These are phyloP conservation scores for Chaetoceros tenuissimus DNA, from an alignment of 108 stramenopile genomes.

Conservation along the genomic window DNA sequence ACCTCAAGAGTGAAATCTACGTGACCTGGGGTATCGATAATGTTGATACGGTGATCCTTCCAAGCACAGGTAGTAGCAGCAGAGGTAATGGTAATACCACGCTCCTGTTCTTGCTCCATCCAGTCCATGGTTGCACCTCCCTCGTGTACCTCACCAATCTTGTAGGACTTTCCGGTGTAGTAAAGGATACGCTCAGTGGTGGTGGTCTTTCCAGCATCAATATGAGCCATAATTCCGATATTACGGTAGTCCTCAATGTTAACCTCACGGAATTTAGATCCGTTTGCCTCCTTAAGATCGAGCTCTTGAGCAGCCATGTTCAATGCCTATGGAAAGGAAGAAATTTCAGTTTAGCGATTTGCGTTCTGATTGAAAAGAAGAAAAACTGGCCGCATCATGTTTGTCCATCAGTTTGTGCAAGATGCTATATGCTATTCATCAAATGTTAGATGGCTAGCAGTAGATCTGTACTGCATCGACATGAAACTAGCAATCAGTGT, in stretches of 20 bases:
- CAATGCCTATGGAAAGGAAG: background rate
- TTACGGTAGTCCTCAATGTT: constrained; percentile 87
- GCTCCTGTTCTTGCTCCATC: constrained; percentile 99
- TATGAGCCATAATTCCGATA: constrained; percentile 99
- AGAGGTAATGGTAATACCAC: constrained; percentile 99
- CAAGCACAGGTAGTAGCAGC: constrained; percentile 97
- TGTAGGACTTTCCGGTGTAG: constrained; percentile 96
- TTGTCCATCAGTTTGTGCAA: constrained; percentile 1
- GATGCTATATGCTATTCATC: background rate
- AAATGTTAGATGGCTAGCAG: background rate
- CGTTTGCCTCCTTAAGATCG: constrained; percentile 58
- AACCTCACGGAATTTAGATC: constrained; percentile 65
- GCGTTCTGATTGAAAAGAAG: background rate
- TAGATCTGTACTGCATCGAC: background rate
- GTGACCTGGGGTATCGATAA: constrained; percentile 97
- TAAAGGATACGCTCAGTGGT: constrained; percentile 98
- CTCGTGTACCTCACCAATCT: constrained; percentile 98
- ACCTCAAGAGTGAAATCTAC: constrained; percentile 94
- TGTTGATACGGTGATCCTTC: constrained; percentile 92
- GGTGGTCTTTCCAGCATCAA: constrained; percentile 99
- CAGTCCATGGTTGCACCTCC: constrained; percentile 99
- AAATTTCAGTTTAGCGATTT: background rate
- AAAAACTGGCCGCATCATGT: background rate
- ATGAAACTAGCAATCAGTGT: background rate
- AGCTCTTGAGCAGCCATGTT: constrained; percentile 38